Conservation (phyloP, 768 basidiomycete species). For the Multifurca ochricompacta region DNA sequence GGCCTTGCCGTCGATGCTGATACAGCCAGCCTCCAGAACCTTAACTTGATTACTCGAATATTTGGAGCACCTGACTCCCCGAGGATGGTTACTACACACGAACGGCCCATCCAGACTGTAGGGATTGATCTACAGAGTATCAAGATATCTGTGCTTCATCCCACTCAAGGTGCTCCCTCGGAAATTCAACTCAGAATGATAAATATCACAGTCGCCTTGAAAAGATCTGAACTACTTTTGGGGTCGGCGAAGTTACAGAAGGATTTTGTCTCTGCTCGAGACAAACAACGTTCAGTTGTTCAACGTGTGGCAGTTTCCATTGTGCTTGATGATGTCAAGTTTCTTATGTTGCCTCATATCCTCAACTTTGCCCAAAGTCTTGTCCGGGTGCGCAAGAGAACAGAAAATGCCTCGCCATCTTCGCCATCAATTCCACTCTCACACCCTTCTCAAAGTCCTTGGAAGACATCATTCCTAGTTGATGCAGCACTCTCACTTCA, state of each 20-base stretch:
- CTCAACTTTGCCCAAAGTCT: constrained; percentile 17
- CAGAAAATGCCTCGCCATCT: background rate
- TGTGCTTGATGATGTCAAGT: constrained; percentile 8
- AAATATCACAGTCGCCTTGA: background rate
- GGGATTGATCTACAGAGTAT: constrained; percentile 1
- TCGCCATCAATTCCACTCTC: background rate
- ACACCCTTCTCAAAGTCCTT: background rate
- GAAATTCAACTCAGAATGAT: constrained; percentile 3
- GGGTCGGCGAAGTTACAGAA: constrained; percentile 12
- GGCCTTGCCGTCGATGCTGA: constrained; percentile 16
- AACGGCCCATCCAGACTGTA: background rate
- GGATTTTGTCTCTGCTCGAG: constrained; percentile 6
- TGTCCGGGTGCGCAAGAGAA: constrained; percentile 6
- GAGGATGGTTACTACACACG: background rate
- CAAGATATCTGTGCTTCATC: constrained; percentile 12
- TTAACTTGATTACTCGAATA: constrained; percentile 19
- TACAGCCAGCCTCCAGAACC: constrained; percentile 7
- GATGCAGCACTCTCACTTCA: constrained; percentile 38
- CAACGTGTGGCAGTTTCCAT: constrained; percentile 16
- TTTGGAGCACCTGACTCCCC: background rate
- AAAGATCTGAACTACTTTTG: constrained; percentile 7
- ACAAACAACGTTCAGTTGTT: constrained; percentile 10
- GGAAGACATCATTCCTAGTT: constrained; percentile 21
- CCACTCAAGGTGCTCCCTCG: constrained; percentile 10
- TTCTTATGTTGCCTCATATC: constrained; percentile 20